These are phyloP conservation scores for Lentinus brumalis DNA, from an alignment of 768 basidiomycete species.

Conservation along the genomic window DNA sequence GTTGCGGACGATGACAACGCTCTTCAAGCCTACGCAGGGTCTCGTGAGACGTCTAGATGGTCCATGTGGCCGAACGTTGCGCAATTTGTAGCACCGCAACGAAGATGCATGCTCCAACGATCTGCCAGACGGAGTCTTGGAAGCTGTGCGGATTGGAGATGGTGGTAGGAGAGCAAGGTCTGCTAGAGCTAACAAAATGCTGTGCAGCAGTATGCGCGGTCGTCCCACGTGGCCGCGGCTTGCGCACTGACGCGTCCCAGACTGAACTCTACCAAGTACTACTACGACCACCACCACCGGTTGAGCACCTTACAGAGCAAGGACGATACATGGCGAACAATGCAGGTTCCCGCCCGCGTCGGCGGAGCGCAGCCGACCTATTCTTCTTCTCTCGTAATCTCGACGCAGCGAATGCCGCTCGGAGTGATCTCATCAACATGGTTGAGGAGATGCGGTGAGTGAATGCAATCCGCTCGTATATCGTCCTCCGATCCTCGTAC, in stretches of 20 bases:
- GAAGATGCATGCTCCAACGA: too few relatives aligned
- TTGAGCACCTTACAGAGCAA: neutral
- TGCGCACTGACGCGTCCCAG: too few relatives aligned
- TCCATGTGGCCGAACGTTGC: too few relatives aligned
- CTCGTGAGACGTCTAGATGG: too few relatives aligned
- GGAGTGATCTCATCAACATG: slow-evolving; percentile 5
- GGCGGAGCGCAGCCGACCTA: slow-evolving; percentile 23
- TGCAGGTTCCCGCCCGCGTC: slow-evolving; percentile 10
- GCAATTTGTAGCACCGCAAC: too few relatives aligned
- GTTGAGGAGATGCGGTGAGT: slow-evolving; percentile 13
- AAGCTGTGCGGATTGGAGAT: neutral
- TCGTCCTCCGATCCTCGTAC: neutral
- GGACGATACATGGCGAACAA: slow-evolving; percentile 2
- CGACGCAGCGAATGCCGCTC: slow-evolving; percentile 3
- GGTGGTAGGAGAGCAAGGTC: neutral
- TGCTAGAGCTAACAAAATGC: neutral
- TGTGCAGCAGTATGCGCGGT: too few relatives aligned
- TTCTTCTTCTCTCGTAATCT: slow-evolving; percentile 13
- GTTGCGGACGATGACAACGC: too few relatives aligned
- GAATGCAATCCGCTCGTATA: neutral
- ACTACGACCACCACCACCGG: too few relatives aligned
- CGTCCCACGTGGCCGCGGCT: too few relatives aligned
- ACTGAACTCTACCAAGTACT: too few relatives aligned
- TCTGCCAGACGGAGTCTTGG: too few relatives aligned
- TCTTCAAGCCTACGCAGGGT: too few relatives aligned